Base-by-base conservation (phyloP, 371 early-diverging fungal species). In the Apophysomyces variabilis region DNA sequence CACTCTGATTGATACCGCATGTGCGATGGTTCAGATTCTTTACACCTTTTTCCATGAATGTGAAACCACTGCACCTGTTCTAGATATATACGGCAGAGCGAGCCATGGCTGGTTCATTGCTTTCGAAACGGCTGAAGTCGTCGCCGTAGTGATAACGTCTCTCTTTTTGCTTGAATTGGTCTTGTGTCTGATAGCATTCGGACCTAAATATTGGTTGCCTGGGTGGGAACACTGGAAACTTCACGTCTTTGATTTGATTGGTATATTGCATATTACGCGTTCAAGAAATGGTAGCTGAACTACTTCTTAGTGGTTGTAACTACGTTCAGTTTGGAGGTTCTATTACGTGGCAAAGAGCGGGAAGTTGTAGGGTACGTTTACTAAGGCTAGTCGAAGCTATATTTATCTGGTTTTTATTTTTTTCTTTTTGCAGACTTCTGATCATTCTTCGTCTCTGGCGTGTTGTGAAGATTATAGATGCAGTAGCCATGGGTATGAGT, bases 371-470 rank as follows among this genome's bases (percentile, higher is more conserved):
- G 79, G 78, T 81, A 76, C 66, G 60, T 43, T 11, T 16, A 11
- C 11, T n/a, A 7, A 39, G 3, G 9, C 18, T 13, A 13, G 57
- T 0, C 21, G 57, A 44, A 46, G 5, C 13, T 47, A 50, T 70
- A 60, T 50, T 36, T 43, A 5, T 8, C 38, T 12, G 1, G 1
- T 50, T 41, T 37, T 58, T 64, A 6, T 38, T 60, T 47, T 38
- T 41, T 43, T 21, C 50, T 47, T 12, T 62, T 1, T 38, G 4
- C 62, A 79, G 77, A 39, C 70, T 79, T 38, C 66, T 80, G 58
- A 77, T 85, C 39, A 60, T 84, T 35, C 72, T 80, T 60, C 84
- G 79, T 75, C 61, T 80, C n/a, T 83, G 83, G 83, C 72, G 83
- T 57, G 64, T 83, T 12, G 77, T 83, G 44, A 77, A 80, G 56